These are phyloP conservation scores for Lablab purpureus DNA, from an alignment of 306 rosid genomes.

Conservation along the genomic window DNA sequence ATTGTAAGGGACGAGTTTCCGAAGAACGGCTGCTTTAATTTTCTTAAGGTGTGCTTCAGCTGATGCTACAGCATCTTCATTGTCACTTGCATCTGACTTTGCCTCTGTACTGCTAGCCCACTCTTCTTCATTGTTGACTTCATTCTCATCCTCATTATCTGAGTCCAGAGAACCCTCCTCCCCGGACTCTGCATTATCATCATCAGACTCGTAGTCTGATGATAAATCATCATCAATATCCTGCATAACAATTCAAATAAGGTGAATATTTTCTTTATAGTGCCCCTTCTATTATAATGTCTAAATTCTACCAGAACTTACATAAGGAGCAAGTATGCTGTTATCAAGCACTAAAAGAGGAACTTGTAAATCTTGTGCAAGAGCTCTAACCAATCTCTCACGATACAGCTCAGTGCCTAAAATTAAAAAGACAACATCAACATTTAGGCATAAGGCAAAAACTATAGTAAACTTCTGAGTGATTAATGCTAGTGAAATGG, in stretches of 20 bases:
- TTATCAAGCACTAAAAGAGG: conserved; percentile 89
- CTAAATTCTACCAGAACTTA: conserved; percentile 53
- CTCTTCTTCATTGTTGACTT: conserved; percentile 76
- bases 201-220: conserved; percentile 83
- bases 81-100: conserved; percentile 79
- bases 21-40: conserved; percentile 83
- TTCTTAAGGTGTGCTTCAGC: conserved; percentile 88
- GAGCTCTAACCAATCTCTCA: conserved; percentile 92
- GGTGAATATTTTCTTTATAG: conserved; percentile 18
- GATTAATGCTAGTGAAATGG: conserved; percentile 12
- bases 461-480: background rate
- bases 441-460: conserved; percentile 25
- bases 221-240: conserved; percentile 81
- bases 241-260: conserved; percentile 58
- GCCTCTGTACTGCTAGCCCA: conserved; percentile 83
- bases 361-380: conserved; percentile 85
- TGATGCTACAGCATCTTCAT: conserved; percentile 73
- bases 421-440: conserved; percentile 38
- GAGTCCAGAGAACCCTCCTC: conserved; percentile 77
- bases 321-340: conserved; percentile 90
- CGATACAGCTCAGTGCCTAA: conserved; percentile 96
- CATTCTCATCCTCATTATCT: conserved; percentile 81
- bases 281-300: conserved; percentile 8
- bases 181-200: conserved; percentile 71
- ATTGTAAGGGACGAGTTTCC: conserved; percentile 73